Evolutionary conservation across 345 rosid genomes (phyloP), one percentile per base, ranked within the genome.

Genomic region (Citrus sp.): DNA sequence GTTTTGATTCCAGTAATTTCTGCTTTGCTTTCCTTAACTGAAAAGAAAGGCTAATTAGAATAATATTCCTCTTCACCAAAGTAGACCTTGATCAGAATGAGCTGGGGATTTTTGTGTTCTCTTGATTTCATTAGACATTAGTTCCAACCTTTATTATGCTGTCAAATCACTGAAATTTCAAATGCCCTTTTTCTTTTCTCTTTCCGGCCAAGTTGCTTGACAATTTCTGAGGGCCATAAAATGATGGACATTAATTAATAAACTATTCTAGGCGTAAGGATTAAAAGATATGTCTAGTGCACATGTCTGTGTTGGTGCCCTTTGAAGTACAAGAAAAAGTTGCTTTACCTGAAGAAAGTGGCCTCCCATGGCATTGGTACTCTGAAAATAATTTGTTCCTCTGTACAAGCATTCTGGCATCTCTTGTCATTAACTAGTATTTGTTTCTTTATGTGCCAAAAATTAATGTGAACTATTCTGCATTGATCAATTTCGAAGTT

Each of bases 301-400:
- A 67, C 80, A n/a, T 51, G 67, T 66, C 46, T 37, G 66, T 75
- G 76, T 79, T 67, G 72, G 72, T 68, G n/a, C 69, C 61, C 56
- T 51, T 16, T 24, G 70, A 56, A 67, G 60, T 67, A 51, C 64
- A 5, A 21, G 56, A 21, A 67, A 70, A 76, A 77, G 24, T 59
- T 71, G 9, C 74, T 63, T 59, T 75, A 76, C 61, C 64, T 75
- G 78, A 42, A 71, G 79, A 83, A 63, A 79, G 74, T 63, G 67
- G 60, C 82, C 42, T 32, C 14, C 30, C 34, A 62, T 19, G 58
- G 65, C 24, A 63, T 18, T 38, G 18, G 30, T 65, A 38, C 74
- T 73, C 78, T 51, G 63, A 60, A 60, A 68, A 76, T 30, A 32
- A 42, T 66, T 56, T 59, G 62, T 18, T 74, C 18, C 27, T 19